phyloP scores from a whole-genome alignment of 2,329 filamentous ascomycete species.

The Fusarium nisikadoi region DNA sequence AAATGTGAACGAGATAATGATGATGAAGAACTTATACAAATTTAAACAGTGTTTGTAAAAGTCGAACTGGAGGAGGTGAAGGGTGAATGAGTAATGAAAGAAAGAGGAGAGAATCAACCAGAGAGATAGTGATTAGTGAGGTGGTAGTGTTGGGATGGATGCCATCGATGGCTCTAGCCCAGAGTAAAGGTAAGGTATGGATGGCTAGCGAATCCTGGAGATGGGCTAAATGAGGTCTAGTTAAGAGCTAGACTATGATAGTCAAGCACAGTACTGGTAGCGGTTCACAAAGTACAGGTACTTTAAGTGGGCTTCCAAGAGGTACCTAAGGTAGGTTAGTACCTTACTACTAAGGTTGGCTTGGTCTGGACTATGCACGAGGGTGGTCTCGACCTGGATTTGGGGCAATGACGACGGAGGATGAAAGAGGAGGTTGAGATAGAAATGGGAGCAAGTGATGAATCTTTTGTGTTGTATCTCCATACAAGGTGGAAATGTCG shows the following conservation, averaged over 20 bases:
- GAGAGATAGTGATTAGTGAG: constrained; percentile 29
- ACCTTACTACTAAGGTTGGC: neutral
- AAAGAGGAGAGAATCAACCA: constrained; percentile 20
- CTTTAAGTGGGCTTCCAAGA: constrained; percentile 18
- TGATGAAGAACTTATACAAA: constrained; percentile 9
- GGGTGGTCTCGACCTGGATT: constrained; percentile 24
- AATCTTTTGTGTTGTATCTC: neutral
- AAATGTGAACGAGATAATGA: constrained; percentile 3
- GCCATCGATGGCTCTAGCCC: constrained; percentile 4
- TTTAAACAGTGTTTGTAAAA: constrained; percentile 5
- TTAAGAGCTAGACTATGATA: constrained; percentile 23
- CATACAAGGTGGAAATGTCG: neutral
- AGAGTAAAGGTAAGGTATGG: constrained; percentile 5
- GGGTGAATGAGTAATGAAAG: constrained; percentile 1
- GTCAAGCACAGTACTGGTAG: constrained; percentile 21
- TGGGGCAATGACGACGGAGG: constrained; percentile 25
- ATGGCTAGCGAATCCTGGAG: constrained; percentile 37
- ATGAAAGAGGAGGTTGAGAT: constrained; percentile 5
- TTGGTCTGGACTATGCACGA: constrained; percentile 20
- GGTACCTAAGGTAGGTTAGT: neutral
- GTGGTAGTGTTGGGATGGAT: constrained; percentile 22
- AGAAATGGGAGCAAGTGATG: neutral
- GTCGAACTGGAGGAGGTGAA: constrained; percentile 3
- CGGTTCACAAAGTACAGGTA: constrained; percentile 31
- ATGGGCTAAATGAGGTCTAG: constrained; percentile 33